Base-by-base conservation (phyloP, 2,329 filamentous ascomycete species). In the Pseudocercospora eumusae region DNA sequence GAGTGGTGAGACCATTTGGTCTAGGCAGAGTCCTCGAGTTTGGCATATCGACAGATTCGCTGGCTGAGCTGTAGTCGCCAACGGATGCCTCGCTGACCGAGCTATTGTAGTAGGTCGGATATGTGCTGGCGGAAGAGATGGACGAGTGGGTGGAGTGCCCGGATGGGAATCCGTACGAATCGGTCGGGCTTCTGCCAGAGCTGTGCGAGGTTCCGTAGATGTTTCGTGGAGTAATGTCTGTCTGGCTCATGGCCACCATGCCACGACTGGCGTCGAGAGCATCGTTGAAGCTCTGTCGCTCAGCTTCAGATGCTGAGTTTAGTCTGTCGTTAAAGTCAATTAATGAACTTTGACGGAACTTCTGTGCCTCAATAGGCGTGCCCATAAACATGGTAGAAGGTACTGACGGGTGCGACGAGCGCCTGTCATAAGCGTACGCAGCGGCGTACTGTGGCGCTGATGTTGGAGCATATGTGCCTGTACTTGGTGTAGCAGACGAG, bases 171-270 rank as follows among this genome's bases (percentile, higher is more conserved):
- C 92, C 92, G 74, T 97, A 97, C 1, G 92, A 92, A 73, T 96
- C 93, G 60, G 86, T 83, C 1, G 92, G 92, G 59, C 86, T 88
- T 66, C 92, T 61, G 80, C 80, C 57, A 28, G 57, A 53, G 53
- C 33, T 60, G 55, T 87, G 73, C 61, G 77, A 81, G 15, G 52
- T 25, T 64, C 89, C 91, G 73, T 96, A 96, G 71, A 96, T 91
- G 74, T 93, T 95, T 65, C 93, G 84, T 11, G 93, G 92, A 0
- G 92, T 96, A 71, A 88, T 78, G 70, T 97, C 92, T 7, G 72
- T 71, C 79, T 97, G 92, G 83, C 91, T 96, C 84, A 98, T 90
- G 40, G 92, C 92, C 25, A 97, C 85, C 91, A 98, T 97, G 69
- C 92, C 92, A 64, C 95, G 90, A 75, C 92, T 93, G 23, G 93